Percentiles rank a stretch among this genome's conserved stretches.
Conservation (phyloP, 768 basidiomycete species). For the Mycena vitilis region DNA sequence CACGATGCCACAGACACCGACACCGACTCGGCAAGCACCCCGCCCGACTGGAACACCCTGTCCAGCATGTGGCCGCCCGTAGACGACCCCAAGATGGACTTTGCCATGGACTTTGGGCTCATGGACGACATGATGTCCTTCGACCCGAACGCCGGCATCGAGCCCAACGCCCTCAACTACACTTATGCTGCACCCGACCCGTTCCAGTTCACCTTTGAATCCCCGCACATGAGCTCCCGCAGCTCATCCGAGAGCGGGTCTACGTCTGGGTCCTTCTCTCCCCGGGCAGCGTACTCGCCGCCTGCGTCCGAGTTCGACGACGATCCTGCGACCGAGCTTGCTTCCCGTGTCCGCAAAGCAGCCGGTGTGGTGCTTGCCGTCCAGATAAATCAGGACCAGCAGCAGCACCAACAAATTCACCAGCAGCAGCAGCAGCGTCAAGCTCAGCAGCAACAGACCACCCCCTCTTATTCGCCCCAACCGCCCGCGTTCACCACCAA, state of each 20-base stretch:
- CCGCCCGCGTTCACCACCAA: constrained; percentile 43
- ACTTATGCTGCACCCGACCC: constrained; percentile 23
- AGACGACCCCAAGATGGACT: constrained; percentile 44
- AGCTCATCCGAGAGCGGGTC: constrained; percentile 40
- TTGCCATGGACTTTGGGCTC: constrained; percentile 56
- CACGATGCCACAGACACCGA: constrained; percentile 46
- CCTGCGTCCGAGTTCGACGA: constrained; percentile 34
- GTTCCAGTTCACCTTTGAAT: constrained; percentile 42
- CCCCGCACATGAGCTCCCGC: constrained; percentile 40
- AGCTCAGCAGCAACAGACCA: constrained; percentile 35
- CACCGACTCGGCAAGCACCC: constrained; percentile 41
- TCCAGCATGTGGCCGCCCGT: constrained; percentile 58
- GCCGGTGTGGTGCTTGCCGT: constrained; percentile 68
- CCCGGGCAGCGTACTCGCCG: constrained; percentile 33
- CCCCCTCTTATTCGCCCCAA: constrained; percentile 30
- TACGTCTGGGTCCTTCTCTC: constrained; percentile 26
- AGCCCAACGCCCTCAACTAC: constrained; percentile 70
- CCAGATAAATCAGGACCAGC: constrained; percentile 51
- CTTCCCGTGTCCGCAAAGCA: constrained; percentile 62
- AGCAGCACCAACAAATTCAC: constrained; percentile 21
- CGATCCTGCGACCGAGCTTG: constrained; percentile 56
- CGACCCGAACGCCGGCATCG: constrained; percentile 67
- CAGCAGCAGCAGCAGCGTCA: constrained; percentile 39
- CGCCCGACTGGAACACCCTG: constrained; percentile 67
- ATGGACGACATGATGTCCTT: constrained; percentile 80